These are phyloP conservation scores for Sclerotinia minor DNA, from an alignment of 2,329 filamentous ascomycete genomes.

Conservation along the genomic window DNA sequence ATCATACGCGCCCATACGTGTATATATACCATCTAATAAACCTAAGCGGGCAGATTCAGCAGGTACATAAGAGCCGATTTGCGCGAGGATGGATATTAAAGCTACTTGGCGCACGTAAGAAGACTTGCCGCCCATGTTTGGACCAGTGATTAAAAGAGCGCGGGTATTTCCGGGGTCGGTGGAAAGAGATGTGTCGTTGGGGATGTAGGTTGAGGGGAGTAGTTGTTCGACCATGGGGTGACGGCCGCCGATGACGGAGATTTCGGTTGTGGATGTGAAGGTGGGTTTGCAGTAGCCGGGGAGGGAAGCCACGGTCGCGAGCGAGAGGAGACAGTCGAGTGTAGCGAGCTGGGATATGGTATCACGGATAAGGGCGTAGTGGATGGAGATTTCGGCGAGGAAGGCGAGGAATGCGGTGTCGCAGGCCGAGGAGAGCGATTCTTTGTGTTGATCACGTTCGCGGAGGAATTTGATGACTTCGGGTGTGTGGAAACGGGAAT, in stretches of 20 bases:
- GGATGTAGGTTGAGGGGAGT: slow-evolving; percentile 82
- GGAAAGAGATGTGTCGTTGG: slow-evolving; percentile 78
- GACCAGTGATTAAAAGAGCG: slow-evolving; percentile 75
- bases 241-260: slow-evolving; percentile 72
- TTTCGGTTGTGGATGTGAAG: slow-evolving; percentile 61
- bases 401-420: slow-evolving; percentile 76
- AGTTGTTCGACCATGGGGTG: slow-evolving; percentile 97
- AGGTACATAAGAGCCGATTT: slow-evolving; percentile 92
- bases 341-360: slow-evolving; percentile 82
- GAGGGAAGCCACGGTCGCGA: slow-evolving; percentile 79
- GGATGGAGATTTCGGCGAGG: slow-evolving; percentile 70
- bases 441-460: slow-evolving; percentile 92
- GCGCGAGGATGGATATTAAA: slow-evolving; percentile 88
- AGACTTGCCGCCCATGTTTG: slow-evolving; percentile 99
- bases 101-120: slow-evolving; percentile 92
- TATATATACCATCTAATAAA: slow-evolving; percentile 87
- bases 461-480: slow-evolving; percentile 79
- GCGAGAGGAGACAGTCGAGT: slow-evolving; percentile 84
- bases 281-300: slow-evolving; percentile 84
- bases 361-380: slow-evolving; percentile 88
- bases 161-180: slow-evolving; percentile 61
- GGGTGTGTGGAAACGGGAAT: slow-evolving; percentile 91
- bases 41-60: slow-evolving; percentile 73
- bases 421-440: slow-evolving; percentile 87
- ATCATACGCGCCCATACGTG: slow-evolving; percentile 91